phyloP scores from a whole-genome alignment of 257 asterid species.

The Solanum pinnatisectum region DNA sequence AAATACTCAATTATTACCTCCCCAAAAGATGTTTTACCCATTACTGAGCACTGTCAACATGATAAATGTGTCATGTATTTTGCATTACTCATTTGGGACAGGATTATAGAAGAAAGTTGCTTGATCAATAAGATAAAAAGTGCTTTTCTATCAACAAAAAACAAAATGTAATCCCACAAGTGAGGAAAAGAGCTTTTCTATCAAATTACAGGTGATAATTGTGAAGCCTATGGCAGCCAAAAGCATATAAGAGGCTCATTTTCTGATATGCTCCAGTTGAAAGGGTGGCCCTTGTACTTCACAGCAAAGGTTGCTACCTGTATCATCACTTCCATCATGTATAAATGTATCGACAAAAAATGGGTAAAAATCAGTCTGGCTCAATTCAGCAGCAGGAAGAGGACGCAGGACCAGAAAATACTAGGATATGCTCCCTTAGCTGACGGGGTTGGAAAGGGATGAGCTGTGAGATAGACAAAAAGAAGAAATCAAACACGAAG shows the following conservation, averaged over 20 bases:
- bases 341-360: conserved; percentile 78
- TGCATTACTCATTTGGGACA: background rate
- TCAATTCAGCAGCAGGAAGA: conserved; percentile 87
- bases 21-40: too few relatives aligned
- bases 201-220: conserved; percentile 60
- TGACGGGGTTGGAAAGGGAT: conserved; percentile 71
- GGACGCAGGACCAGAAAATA: conserved; percentile 71
- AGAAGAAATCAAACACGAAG: conserved; percentile 12
- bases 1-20: background rate
- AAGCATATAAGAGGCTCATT: conserved; percentile 64
- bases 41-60: too few relatives aligned
- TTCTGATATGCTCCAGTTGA: conserved; percentile 70
- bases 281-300: conserved; percentile 89
- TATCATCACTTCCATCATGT: conserved; percentile 94
- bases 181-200: background rate
- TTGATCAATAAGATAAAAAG: background rate
- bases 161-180: background rate
- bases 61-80: background rate
- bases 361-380: conserved; percentile 77
- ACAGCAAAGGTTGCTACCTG: conserved; percentile 93
- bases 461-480: conserved; percentile 85
- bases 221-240: conserved; percentile 60
- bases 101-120: background rate
- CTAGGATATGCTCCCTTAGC: conserved; percentile 80
- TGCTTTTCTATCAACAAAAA: background rate